A percentile compares a stretch with the other conserved stretches of the same genome.
Conservation (phyloP, 2,329 filamentous ascomycete species). For the Metarhizium sp. region DNA sequence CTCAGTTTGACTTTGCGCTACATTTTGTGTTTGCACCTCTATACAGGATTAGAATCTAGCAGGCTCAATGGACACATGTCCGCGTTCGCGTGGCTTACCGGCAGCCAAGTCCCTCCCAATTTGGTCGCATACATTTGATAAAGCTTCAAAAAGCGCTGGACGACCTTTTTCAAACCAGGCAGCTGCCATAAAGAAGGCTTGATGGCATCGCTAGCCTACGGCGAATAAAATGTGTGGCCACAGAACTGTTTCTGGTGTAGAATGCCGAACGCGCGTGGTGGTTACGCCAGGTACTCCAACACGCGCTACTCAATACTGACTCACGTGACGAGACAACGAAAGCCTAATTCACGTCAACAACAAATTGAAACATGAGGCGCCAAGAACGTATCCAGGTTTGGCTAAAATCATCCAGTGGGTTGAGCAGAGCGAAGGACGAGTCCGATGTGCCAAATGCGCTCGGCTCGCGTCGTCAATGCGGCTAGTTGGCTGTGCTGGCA, state of each 20-base stretch:
- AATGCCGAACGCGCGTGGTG: not conserved
- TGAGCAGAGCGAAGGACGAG: too few relatives aligned
- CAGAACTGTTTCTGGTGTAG: not conserved
- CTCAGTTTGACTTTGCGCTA: not conserved
- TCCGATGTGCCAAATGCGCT: too few relatives aligned
- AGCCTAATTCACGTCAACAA: not conserved
- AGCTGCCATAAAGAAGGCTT: slow-evolving; percentile 23
- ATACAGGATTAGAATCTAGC: not conserved
- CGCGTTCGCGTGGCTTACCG: slow-evolving; percentile 18
- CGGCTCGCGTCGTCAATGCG: too few relatives aligned
- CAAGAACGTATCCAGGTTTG: too few relatives aligned
- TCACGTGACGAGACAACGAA: not conserved
- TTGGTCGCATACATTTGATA: slow-evolving; percentile 28
- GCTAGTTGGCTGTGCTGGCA: too few relatives aligned
- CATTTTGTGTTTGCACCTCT: not conserved
- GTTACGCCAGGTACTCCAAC: not conserved
- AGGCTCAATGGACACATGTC: not conserved
- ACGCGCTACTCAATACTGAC: not conserved
- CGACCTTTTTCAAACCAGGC: slow-evolving; percentile 29
- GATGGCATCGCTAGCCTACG: not conserved
- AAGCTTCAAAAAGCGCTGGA: slow-evolving; percentile 28
- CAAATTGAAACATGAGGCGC: too few relatives aligned
- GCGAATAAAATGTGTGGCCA: not conserved
- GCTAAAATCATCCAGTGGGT: too few relatives aligned
- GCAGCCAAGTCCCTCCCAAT: slow-evolving; percentile 27